A percentile compares a stretch with the other conserved stretches of the same genome.
Evolutionary conservation across 140 eudicot genomes (phyloP).

Genomic region (Erigeron philadelphicus): DNA sequence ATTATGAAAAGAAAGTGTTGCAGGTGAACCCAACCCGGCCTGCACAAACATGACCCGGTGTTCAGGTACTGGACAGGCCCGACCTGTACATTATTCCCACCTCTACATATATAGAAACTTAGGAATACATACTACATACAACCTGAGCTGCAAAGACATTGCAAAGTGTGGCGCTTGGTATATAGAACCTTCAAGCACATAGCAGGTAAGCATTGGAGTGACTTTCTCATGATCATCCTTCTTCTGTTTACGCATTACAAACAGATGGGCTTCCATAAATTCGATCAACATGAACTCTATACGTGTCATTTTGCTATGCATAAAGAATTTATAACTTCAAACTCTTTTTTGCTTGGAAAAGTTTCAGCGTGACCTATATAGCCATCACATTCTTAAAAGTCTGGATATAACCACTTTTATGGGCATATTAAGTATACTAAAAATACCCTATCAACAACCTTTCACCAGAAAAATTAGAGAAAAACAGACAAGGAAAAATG

Average conservation of each 20-base stretch:
- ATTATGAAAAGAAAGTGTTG: background rate
- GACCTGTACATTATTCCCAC: background rate
- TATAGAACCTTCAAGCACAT: constrained; percentile 81
- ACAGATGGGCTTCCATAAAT: constrained; percentile 75
- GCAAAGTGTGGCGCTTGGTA: constrained; percentile 96
- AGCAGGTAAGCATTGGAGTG: constrained; percentile 78
- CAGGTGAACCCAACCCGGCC: background rate
- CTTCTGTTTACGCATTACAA: constrained; percentile 79
- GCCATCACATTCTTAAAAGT: no score
- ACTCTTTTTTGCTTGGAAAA: background rate
- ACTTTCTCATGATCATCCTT: constrained; percentile 85
- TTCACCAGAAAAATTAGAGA: background rate
- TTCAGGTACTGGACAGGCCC: background rate
- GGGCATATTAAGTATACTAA: background rate
- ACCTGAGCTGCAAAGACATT: constrained; percentile 86
- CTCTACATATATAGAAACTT: background rate
- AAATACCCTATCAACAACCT: background rate
- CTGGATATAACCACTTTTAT: no score
- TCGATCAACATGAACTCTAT: constrained; percentile 62
- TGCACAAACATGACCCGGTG: no score
- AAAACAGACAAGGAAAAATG: no score
- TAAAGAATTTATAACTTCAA: constrained; percentile 4
- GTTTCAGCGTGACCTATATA: background rate
- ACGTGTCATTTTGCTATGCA: constrained; percentile 75
- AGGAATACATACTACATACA: constrained; percentile 46